phyloP scores from a whole-genome alignment of 1,284 basidiomycete genomes.

The Rhodotorula sp. region DNA sequence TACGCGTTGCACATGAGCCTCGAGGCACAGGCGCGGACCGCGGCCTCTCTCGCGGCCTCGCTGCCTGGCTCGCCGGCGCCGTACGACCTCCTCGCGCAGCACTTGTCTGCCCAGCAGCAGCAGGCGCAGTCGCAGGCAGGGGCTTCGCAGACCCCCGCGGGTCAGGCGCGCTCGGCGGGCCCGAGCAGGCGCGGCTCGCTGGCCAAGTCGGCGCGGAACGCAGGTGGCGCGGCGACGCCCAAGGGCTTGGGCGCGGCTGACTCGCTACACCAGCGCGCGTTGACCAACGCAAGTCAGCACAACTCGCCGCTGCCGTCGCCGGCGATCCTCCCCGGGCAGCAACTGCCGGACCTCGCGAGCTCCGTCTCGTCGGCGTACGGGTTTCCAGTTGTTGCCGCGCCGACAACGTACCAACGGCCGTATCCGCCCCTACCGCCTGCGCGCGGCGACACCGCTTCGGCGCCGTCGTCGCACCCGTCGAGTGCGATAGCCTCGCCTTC shows the following conservation, averaged over 20 bases:
- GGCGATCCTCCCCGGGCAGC: neutral
- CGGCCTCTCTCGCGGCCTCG: neutral
- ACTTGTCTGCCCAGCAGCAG: neutral
- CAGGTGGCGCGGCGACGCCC: neutral
- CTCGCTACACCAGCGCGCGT: neutral
- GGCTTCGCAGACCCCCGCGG: neutral
- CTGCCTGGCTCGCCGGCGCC: neutral
- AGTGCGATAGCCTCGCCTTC: neutral
- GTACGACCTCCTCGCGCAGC: constrained; percentile 1
- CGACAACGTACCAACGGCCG: constrained; percentile 23
- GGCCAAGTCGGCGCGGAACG: neutral
- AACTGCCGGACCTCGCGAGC: neutral
- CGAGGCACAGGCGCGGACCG: constrained; percentile 30
- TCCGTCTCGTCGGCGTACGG: neutral
- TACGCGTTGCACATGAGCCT: constrained; percentile 33
- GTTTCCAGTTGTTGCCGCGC: neutral
- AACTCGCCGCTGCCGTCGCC: constrained; percentile 6
- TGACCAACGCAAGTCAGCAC: constrained; percentile 3
- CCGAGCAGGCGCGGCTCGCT: neutral
- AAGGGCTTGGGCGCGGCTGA: neutral
- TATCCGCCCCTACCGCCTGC: constrained; percentile 26
- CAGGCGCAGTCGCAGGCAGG: neutral
- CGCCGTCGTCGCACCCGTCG: neutral
- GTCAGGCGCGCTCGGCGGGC: neutral
- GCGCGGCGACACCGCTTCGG: neutral